Conservation (phyloP, 345 rosid species). For the Eucalyptus globulus region DNA sequence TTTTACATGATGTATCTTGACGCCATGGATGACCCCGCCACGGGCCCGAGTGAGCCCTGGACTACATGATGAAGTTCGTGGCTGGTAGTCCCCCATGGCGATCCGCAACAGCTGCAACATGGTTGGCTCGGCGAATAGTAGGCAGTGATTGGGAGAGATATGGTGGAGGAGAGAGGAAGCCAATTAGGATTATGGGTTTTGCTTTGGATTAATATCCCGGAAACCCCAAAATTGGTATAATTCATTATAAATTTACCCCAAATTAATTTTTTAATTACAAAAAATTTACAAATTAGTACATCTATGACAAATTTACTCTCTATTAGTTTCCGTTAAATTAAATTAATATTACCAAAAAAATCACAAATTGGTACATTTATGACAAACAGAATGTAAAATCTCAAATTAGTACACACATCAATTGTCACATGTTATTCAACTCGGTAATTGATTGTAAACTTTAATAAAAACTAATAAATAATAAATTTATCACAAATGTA, state of each 20-base stretch:
- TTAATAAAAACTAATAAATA: no score
- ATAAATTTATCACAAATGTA: no score
- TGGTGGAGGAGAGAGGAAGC: neutral
- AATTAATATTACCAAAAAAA: no score
- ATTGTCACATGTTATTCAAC: no score
- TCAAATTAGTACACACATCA: fast-evolving
- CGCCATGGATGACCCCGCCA: neutral
- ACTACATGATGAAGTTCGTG: neutral
- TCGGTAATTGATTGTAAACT: fast-evolving
- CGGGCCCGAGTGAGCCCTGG: neutral
- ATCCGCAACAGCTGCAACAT: neutral
- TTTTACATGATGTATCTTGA: neutral
- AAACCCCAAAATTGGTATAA: no score
- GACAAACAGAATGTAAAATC: fast-evolving
- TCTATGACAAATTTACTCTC: fast-evolving
- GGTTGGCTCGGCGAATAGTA: neutral
- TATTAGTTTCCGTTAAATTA: fast-evolving
- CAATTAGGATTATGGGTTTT: neutral
- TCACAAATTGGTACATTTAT: no score
- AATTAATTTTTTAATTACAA: no score
- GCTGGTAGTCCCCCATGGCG: no score
- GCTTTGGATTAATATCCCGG: neutral
- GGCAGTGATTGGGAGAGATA: neutral
- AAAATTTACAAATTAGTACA: fast-evolving
- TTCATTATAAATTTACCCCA: fast-evolving